Conservation (phyloP, 495 filamentous ascomycete species). For the Aspergillus heteromorphus region DNA sequence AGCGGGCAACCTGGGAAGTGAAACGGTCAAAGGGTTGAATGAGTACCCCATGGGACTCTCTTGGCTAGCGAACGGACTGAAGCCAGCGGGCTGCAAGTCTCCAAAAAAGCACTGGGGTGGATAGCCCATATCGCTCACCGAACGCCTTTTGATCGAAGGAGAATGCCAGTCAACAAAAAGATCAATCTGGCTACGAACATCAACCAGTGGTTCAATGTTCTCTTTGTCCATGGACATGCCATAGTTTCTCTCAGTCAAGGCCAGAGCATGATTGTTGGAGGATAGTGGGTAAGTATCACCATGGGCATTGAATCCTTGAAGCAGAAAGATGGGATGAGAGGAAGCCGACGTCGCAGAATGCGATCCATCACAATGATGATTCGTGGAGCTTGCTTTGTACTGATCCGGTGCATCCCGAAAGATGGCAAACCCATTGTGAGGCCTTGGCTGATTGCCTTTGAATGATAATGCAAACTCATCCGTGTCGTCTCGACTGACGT, state of each 20-base stretch:
- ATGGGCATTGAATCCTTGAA: slow-evolving; percentile 2
- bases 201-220: slow-evolving; percentile 42
- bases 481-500: slow-evolving; percentile 16
- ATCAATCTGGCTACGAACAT: slow-evolving; percentile 29
- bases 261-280: slow-evolving; percentile 10
- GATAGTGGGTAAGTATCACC: slow-evolving; percentile 8
- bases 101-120: slow-evolving; percentile 30
- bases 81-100: slow-evolving; percentile 25
- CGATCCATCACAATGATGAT: slow-evolving; percentile 6
- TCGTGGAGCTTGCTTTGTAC: slow-evolving; percentile 7
- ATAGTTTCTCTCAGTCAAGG: not conserved
- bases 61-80: slow-evolving; percentile 24
- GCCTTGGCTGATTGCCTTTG: slow-evolving; percentile 15
- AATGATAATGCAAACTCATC: slow-evolving; percentile 27
- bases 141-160: slow-evolving; percentile 24
- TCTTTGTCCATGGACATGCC: slow-evolving; percentile 27
- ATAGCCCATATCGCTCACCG: slow-evolving; percentile 20
- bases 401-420: slow-evolving; percentile 28
- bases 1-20: slow-evolving; percentile 12
- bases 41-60: slow-evolving; percentile 24
- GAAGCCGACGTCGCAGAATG: slow-evolving; percentile 17
- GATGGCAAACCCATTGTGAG: slow-evolving; percentile 26
- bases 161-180: slow-evolving; percentile 25
- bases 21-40: slow-evolving; percentile 37
- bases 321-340: slow-evolving; percentile 20